phyloP scores from a whole-genome alignment of 352 stramenopile genomes.

The Phytophthora melonis region DNA sequence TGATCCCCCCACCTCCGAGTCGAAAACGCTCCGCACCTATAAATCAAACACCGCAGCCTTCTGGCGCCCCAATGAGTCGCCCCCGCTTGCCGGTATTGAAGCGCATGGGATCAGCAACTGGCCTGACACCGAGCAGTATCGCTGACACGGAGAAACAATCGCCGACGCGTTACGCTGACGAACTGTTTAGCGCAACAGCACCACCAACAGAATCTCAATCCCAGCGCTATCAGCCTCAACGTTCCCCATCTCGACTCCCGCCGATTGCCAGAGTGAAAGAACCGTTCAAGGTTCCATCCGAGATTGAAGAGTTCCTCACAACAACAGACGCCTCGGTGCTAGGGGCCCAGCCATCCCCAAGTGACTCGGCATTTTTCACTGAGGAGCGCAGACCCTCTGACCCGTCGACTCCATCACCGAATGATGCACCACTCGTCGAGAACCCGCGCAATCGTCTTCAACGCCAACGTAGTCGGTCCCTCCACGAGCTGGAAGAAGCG shows the following conservation, averaged over 20 bases:
- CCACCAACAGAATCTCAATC: not conserved
- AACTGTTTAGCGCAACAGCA: constrained; percentile 8
- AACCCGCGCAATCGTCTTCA: not conserved
- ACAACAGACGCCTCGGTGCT: not conserved
- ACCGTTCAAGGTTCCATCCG: not conserved
- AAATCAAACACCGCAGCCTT: not conserved
- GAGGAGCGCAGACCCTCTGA: not conserved
- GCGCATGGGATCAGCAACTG: constrained; percentile 17
- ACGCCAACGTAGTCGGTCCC: not conserved
- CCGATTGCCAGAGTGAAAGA: constrained; percentile 3
- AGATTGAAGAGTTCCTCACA: not conserved
- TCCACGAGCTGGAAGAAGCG: not conserved
- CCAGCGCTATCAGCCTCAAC: not conserved
- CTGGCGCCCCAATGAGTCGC: not conserved
- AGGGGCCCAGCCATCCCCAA: not conserved
- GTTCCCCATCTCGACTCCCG: not conserved
- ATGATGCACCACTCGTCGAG: not conserved
- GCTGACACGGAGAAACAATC: not conserved
- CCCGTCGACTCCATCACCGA: not conserved
- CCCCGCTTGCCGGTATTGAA: constrained; percentile 8
- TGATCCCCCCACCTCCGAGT: not conserved
- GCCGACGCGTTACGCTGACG: constrained; percentile 20
- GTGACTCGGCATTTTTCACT: not conserved
- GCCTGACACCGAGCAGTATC: not conserved
- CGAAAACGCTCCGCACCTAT: not conserved